A percentile compares a stretch with the other conserved stretches of the same genome.
Evolutionary conservation across 768 basidiomycete species (phyloP).

Genomic region (Amanita subjunquillea): DNA sequence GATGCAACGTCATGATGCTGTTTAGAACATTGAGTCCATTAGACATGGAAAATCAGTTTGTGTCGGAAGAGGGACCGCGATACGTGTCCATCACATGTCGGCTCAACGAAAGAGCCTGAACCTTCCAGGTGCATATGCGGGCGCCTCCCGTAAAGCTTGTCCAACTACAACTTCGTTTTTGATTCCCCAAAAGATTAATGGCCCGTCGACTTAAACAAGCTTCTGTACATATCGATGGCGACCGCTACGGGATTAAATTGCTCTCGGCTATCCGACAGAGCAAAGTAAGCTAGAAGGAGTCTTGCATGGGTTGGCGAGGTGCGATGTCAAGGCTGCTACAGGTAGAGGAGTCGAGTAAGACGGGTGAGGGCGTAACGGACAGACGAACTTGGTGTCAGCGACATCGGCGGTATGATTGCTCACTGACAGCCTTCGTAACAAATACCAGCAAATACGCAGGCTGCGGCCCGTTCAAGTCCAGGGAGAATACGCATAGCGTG

Average conservation of each 20-base stretch:
- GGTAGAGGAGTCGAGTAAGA: slow-evolving; percentile 5
- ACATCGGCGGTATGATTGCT: not conserved
- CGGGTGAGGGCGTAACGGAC: not conserved
- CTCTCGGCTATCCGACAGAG: not conserved
- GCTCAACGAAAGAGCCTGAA: not conserved
- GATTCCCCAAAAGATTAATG: too few relatives aligned
- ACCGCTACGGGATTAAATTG: not conserved
- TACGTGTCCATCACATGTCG: not conserved
- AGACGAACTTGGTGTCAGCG: not conserved
- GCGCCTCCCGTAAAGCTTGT: not conserved
- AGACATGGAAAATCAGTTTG: not conserved
- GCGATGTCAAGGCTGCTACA: slow-evolving; percentile 2
- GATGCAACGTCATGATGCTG: slow-evolving; percentile 1
- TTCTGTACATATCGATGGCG: not conserved
- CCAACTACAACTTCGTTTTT: too few relatives aligned
- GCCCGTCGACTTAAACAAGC: not conserved
- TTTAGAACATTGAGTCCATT: not conserved
- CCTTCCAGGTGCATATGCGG: not conserved
- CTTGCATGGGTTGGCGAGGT: not conserved
- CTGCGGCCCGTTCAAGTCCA: too few relatives aligned
- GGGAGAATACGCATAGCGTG: not conserved
- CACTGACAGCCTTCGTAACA: not conserved
- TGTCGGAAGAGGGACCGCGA: not conserved
- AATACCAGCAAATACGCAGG: not conserved
- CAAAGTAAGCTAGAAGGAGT: not conserved